Conservation (phyloP, 208 protist genomes). For the Endotrypanum monterogeii region DNA sequence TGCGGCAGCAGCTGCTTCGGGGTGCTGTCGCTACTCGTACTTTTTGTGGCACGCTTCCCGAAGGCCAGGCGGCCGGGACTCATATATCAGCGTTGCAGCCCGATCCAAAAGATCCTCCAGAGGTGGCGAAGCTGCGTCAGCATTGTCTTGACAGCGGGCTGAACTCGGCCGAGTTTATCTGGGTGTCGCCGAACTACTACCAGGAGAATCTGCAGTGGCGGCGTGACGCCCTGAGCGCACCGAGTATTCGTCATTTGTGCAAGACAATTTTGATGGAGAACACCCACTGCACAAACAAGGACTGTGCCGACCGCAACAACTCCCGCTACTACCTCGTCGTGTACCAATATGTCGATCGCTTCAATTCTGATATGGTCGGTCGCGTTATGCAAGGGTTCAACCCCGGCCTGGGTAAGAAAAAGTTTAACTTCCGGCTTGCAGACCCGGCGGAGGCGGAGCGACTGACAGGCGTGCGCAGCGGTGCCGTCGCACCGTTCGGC, state of each 20-base stretch:
- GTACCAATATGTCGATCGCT: conserved; percentile 82
- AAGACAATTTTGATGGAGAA: conserved; percentile 94
- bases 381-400: conserved; percentile 64
- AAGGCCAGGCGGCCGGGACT: conserved; percentile 8
- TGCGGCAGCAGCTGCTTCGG: conserved; percentile 18
- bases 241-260: conserved; percentile 86
- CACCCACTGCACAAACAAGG: conserved; percentile 76
- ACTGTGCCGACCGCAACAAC: conserved; percentile 73
- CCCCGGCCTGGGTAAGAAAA: conserved; percentile 83
- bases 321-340: conserved; percentile 86
- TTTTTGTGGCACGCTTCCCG: not conserved
- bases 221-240: conserved; percentile 69
- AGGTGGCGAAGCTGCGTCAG: conserved; percentile 61
- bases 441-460: conserved; percentile 43
- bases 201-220: conserved; percentile 77
- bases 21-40: not conserved
- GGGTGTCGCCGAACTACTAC: conserved; percentile 92
- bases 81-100: conserved; percentile 55
- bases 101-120: conserved; percentile 53
- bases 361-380: conserved; percentile 73
- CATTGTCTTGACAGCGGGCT: conserved; percentile 56
- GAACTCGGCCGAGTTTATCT: conserved; percentile 64
- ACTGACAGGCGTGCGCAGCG: conserved; percentile 75
- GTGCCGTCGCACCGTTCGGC: conserved; percentile 78
- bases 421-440: conserved; percentile 87